A percentile compares a stretch with the other conserved stretches of the same genome.
phyloP scores from a whole-genome alignment of 352 stramenopile species.

The Phytophthora hibernalis region DNA sequence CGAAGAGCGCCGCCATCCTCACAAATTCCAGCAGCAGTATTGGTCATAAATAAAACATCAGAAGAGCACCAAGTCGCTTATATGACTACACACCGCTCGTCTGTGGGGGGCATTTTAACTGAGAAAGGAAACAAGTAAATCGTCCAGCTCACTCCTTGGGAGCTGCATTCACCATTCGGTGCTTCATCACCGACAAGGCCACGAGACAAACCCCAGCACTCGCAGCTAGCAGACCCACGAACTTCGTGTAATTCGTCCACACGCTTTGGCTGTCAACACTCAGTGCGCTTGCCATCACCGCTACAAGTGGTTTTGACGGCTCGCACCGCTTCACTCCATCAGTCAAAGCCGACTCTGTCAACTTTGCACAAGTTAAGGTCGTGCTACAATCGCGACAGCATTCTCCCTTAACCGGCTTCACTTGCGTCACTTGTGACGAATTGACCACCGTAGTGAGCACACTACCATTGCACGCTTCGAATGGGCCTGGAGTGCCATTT shows the following conservation, averaged over 20 bases:
- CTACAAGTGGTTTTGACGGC: background rate
- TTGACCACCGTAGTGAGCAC: conserved; percentile 12
- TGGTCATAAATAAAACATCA: background rate
- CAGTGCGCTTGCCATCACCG: conserved; percentile 7
- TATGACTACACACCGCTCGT: background rate
- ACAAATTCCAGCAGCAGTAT: background rate
- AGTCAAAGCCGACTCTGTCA: conserved; percentile 1
- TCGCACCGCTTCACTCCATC: conserved; percentile 23
- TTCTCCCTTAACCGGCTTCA: background rate
- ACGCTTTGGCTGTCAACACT: background rate
- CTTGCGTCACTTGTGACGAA: background rate
- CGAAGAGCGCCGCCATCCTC: background rate
- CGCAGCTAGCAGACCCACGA: conserved; percentile 8
- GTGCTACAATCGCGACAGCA: conserved; percentile 19
- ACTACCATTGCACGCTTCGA: conserved; percentile 19
- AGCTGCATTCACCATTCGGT: background rate
- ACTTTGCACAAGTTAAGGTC: conserved; percentile 6
- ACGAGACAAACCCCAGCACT: conserved; percentile 9
- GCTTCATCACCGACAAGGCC: conserved; percentile 21
- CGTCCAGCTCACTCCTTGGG: background rate
- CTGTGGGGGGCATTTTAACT: background rate
- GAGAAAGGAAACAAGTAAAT: conserved; percentile 1
- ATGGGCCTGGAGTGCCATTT: conserved; percentile 4
- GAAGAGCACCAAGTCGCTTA: background rate
- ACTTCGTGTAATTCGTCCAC: background rate